Percentiles rank a stretch among this genome's conserved stretches.
phyloP scores from a whole-genome alignment of 345 rosid species.

The Rhodomyrtus tomentosa region DNA sequence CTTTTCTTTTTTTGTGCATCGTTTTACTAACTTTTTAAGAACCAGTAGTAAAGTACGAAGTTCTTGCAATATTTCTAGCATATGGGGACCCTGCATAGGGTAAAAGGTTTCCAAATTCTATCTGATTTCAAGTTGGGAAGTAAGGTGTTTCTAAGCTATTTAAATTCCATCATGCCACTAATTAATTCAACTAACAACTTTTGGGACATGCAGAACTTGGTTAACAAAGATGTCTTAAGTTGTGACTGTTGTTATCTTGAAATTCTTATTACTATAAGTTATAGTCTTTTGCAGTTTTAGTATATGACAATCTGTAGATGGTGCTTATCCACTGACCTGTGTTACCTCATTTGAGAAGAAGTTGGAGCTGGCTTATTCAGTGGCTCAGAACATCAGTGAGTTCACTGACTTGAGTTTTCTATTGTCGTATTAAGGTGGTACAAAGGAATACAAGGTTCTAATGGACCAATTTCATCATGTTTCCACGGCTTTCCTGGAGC shows the following conservation, averaged over 20 bases:
- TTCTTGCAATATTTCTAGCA: not conserved
- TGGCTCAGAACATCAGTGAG: not conserved
- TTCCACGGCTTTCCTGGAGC: conserved; percentile 76
- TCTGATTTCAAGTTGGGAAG: not conserved
- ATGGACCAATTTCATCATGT: conserved; percentile 91
- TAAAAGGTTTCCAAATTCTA: not conserved
- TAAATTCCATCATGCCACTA: not conserved
- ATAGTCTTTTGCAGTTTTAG: not conserved
- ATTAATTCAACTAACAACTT: not conserved
- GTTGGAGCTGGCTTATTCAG: not conserved
- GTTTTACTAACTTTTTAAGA: not conserved
- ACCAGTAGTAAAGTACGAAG: not conserved
- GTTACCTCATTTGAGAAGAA: not conserved
- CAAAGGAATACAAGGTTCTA: conserved; percentile 70
- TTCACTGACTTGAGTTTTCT: not conserved
- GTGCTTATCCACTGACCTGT: not conserved
- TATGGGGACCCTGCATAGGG: not conserved
- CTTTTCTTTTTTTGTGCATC: not conserved
- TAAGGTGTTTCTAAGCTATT: not conserved
- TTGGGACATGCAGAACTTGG: not conserved
- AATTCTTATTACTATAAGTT: not conserved
- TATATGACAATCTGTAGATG: not conserved
- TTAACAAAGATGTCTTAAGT: not conserved
- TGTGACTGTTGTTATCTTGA: not conserved
- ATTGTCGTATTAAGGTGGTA: conserved; percentile 53